Base-by-base conservation (phyloP, 805 yeast species). In the Saccharomycopsis babjevae region DNA sequence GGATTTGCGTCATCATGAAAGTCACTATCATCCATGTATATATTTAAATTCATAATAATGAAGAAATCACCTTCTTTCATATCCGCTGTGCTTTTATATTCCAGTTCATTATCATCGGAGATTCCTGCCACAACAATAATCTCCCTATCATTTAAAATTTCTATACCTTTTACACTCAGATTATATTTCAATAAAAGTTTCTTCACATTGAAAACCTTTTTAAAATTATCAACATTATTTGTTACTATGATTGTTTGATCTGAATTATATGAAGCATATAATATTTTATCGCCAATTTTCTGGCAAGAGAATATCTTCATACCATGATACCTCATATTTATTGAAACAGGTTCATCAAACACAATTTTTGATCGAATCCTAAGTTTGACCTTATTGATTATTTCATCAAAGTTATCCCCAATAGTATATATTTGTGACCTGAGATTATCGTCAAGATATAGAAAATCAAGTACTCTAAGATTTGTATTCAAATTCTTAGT, bases 401-500 rank as follows among this genome's bases (percentile, higher is more conserved):
- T 50, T 15, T 57, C 39, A 28, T 22, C 42, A 16, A 18, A 58
- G 10, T 52, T 20, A 22, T 22, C 30, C 50, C 22, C n/a, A 16
- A 22, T n/a, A 8, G 15, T 25, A 43, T 16, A 7, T 22, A 20
- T 16, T 30, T 22, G 34, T 16, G 50, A 57, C 18, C 4, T 13
- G 18, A 28, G 25, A 50, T 15, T 57, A 3, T 28, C 34, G 10
- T 34, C 46, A 16, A 13, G n/a, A 22, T 22, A n/a, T n/a, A 58
- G 6, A 38, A 20, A 60, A 16, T 55, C 36, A 18, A 60, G 58
- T 5, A 58, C 22, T 34, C 50, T 34, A 8, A 71, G 64, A 54
- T 46, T 46, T 10, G 65, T 67, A 36, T 68, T 67, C 1, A 71
- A 60, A 55, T 68, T 68, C 10, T 61, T 61, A 15, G 67, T 65